Evolutionary conservation across 2,329 filamentous ascomycete genomes (phyloP).

Genomic region (Apiospora pterosperma): DNA sequence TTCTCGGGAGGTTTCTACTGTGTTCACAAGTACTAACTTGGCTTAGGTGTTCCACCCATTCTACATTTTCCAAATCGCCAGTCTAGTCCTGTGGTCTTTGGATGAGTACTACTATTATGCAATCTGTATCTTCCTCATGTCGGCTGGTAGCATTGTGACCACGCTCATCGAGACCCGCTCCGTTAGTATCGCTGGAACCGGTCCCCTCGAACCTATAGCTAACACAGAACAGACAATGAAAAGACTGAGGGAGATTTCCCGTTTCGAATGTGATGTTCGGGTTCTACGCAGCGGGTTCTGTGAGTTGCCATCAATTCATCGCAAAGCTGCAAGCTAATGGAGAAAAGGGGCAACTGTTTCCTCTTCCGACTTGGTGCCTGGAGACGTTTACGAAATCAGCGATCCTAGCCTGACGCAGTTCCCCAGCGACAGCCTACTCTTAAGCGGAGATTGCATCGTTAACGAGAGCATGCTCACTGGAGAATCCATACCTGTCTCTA

Average conservation of each 20-base stretch:
- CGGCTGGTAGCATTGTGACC: constrained; percentile 83
- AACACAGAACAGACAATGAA: constrained; percentile 67
- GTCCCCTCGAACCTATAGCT: constrained; percentile 2
- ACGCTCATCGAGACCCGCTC: constrained; percentile 88
- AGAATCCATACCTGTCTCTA: constrained; percentile 95
- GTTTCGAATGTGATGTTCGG: constrained; percentile 91
- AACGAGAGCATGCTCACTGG: constrained; percentile 99
- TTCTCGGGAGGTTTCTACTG: not conserved
- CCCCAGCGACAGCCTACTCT: constrained; percentile 85
- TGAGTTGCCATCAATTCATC: constrained; percentile 34
- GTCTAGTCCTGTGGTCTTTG: constrained; percentile 88
- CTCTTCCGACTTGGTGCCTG: constrained; percentile 86
- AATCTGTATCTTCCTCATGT: constrained; percentile 90
- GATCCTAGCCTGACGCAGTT: constrained; percentile 86
- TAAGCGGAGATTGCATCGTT: constrained; percentile 95
- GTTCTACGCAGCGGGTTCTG: constrained; percentile 95
- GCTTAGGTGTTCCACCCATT: constrained; percentile 86
- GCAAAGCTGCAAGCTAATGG: constrained; percentile 23
- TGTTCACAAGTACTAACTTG: constrained; percentile 14
- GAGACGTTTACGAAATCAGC: constrained; percentile 94
- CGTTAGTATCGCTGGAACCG: constrained; percentile 41
- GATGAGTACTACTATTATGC: constrained; percentile 99
- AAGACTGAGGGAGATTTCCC: constrained; percentile 84
- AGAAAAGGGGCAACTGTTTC: constrained; percentile 44
- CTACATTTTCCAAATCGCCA: constrained; percentile 96